These are phyloP conservation scores for Patellaria atrata DNA, from an alignment of 495 filamentous ascomycete species.

Conservation along the genomic window DNA sequence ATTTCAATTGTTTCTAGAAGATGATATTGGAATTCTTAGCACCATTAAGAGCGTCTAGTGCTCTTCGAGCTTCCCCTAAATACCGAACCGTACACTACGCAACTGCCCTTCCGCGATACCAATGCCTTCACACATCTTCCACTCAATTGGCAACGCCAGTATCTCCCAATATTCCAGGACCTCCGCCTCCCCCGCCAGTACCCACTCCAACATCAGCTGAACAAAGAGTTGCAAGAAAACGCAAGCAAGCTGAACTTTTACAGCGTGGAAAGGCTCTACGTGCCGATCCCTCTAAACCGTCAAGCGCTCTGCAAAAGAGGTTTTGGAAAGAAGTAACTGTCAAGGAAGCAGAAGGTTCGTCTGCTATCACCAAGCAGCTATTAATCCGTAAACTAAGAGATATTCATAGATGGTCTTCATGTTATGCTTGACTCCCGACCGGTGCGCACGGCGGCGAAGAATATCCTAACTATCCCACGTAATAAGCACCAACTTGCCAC, in stretches of 20 bases:
- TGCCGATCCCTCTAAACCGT: slow-evolving; percentile 28
- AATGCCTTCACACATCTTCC: slow-evolving; percentile 39
- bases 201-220: slow-evolving; percentile 39
- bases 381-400: slow-evolving; percentile 4
- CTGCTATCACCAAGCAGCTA: slow-evolving; percentile 1
- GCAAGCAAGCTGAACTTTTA: slow-evolving; percentile 40
- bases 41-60: no score
- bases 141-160: slow-evolving; percentile 41
- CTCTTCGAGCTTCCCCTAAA: no score
- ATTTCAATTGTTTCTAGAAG: no score
- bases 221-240: slow-evolving; percentile 37
- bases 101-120: slow-evolving; percentile 8
- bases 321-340: slow-evolving; percentile 79
- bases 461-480: slow-evolving; percentile 53
- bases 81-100: no score
- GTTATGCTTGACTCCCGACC: slow-evolving; percentile 69
- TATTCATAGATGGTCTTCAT: slow-evolving; percentile 42
- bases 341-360: slow-evolving; percentile 36
- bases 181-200: slow-evolving; percentile 63
- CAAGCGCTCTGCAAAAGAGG: slow-evolving; percentile 43
- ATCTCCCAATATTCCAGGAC: slow-evolving; percentile 66
- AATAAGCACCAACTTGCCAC: slow-evolving; percentile 72
- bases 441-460: slow-evolving; percentile 59
- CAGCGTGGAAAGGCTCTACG: slow-evolving; percentile 33
- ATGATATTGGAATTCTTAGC: no score